Evolutionary conservation across 345 rosid species (phyloP).

Genomic region (Aegle marmelos): DNA sequence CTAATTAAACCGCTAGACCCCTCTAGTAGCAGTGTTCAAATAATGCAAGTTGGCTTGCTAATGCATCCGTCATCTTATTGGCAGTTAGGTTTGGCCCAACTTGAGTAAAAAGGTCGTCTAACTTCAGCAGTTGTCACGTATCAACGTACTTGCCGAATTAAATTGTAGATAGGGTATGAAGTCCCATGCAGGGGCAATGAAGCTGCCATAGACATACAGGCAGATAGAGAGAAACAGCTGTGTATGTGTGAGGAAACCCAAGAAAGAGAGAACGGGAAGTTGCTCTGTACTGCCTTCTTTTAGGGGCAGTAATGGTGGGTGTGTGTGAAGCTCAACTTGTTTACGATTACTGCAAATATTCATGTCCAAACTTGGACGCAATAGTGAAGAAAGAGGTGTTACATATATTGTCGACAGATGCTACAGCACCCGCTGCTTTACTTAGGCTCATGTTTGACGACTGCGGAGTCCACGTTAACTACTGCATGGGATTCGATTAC

Average conservation of each 20-base stretch:
- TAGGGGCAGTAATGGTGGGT: conserved; percentile 13
- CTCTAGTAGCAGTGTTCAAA: not conserved
- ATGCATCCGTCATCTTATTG: not conserved
- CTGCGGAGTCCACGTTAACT: conserved; percentile 32
- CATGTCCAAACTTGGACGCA: conserved; percentile 33
- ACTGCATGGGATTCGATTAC: not conserved
- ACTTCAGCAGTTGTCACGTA: not conserved
- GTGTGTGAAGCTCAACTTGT: conserved; percentile 25
- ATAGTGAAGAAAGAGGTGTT: conserved; percentile 22
- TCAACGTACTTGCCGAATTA: not conserved
- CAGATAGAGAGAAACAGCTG: too few species aligned
- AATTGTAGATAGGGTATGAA: not conserved
- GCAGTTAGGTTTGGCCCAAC: not conserved
- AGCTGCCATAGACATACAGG: too few species aligned
- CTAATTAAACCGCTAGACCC: not conserved
- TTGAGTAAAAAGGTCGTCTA: not conserved
- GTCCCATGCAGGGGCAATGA: too few species aligned
- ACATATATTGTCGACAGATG: conserved; percentile 13
- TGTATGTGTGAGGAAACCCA: too few species aligned
- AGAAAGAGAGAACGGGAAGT: not conserved
- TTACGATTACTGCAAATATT: conserved; percentile 27
- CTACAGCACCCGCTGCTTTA: conserved; percentile 28
- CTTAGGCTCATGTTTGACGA: conserved; percentile 38
- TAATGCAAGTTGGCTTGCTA: not conserved
- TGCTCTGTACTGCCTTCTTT: not conserved